A percentile compares a stretch with the other conserved stretches of the same genome.
Conservation (phyloP, 2,329 filamentous ascomycete species). For the Xylaria sp. region DNA sequence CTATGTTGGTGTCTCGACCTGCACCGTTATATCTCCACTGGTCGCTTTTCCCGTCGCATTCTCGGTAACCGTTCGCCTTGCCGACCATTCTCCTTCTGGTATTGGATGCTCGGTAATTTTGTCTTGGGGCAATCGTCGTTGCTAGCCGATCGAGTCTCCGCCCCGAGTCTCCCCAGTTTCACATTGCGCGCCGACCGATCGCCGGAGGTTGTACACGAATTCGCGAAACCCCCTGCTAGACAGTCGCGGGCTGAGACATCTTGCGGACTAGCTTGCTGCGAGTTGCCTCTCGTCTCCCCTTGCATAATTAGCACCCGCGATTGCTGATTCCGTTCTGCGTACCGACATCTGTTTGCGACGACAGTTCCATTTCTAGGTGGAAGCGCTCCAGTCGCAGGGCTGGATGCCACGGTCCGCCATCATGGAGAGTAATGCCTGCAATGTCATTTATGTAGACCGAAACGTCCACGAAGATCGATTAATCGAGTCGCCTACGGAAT, state of each 20-base stretch:
- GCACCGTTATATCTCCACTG: constrained; percentile 37
- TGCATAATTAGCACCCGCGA: constrained; percentile 7
- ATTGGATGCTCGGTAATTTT: constrained; percentile 39
- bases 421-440: constrained; percentile 67
- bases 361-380: constrained; percentile 51
- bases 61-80: constrained; percentile 36
- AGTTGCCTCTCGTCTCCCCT: constrained; percentile 26
- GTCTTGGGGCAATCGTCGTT: constrained; percentile 41
- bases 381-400: constrained; percentile 69
- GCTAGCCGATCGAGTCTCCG: constrained; percentile 41
- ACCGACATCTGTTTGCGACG: constrained; percentile 39
- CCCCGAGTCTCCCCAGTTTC: constrained; percentile 39
- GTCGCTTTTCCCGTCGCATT: constrained; percentile 39
- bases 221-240: constrained; percentile 32
- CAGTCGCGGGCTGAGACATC: constrained; percentile 39
- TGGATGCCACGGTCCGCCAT: constrained; percentile 65
- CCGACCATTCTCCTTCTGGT: constrained; percentile 36
- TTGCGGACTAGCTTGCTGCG: constrained; percentile 33
- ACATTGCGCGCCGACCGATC: constrained; percentile 40
- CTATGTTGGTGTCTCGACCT: constrained; percentile 44
- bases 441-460: constrained; percentile 70
- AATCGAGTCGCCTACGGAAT: constrained; percentile 48
- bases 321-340: not conserved
- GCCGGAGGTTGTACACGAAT: constrained; percentile 41
- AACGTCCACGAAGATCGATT: constrained; percentile 59